Evolutionary conservation across 176 grass and related monocot genomes (phyloP).

Genomic region (Saccharum spontaneum): DNA sequence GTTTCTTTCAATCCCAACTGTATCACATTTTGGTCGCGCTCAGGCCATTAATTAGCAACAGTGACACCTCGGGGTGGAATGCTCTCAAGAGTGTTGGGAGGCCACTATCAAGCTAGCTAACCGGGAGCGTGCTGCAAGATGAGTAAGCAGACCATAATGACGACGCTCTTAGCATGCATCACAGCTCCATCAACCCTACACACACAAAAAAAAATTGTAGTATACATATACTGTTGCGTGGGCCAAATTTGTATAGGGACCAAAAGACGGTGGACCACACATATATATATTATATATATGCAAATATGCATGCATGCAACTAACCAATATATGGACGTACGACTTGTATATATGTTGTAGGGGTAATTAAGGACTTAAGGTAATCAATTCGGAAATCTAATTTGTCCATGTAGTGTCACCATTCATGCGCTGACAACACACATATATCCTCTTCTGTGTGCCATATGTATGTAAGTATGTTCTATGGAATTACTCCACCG

Average conservation of each 20-base stretch:
- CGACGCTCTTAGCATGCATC: conserved; percentile 3
- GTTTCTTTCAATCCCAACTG: conserved; percentile 20
- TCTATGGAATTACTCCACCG: too few species aligned
- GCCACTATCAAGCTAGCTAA: conserved; percentile 32
- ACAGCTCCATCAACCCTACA: conserved; percentile 9
- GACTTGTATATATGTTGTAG: background rate
- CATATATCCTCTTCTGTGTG: too few species aligned
- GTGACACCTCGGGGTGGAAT: conserved; percentile 13
- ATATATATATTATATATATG: background rate
- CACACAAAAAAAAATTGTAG: background rate
- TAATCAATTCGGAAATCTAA: background rate
- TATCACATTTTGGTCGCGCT: conserved; percentile 40
- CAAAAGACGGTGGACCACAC: background rate
- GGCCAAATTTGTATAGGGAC: background rate
- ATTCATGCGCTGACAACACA: background rate
- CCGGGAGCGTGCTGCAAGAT: background rate
- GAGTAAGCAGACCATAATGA: conserved; percentile 14
- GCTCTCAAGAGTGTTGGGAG: conserved; percentile 38
- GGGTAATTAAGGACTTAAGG: background rate
- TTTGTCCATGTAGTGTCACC: background rate
- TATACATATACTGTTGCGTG: background rate
- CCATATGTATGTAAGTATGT: too few species aligned
- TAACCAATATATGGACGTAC: background rate
- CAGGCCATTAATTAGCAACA: conserved; percentile 26
- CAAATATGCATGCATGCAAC: background rate